phyloP scores from a whole-genome alignment of 345 rosid species.

The Gossypium mustelinum region DNA sequence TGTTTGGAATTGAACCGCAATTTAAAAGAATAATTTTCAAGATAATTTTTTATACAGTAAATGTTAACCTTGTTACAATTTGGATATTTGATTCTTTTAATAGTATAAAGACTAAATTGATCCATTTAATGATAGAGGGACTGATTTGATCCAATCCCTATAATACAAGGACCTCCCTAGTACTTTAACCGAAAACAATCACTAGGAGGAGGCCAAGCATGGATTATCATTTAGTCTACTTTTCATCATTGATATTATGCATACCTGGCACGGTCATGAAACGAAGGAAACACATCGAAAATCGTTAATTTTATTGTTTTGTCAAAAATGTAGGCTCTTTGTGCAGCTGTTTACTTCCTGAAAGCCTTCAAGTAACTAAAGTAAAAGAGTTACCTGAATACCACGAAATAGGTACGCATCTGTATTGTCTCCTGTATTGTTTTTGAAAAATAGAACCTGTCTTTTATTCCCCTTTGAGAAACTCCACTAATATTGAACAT shows the following conservation, averaged over 20 bases:
- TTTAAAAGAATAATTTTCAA: too few species aligned
- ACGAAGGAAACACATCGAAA: not conserved
- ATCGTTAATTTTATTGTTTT: not conserved
- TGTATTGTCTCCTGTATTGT: not conserved
- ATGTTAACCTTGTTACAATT: too few species aligned
- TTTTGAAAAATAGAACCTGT: not conserved
- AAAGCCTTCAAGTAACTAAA: slow-evolving; percentile 65
- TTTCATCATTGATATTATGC: not conserved
- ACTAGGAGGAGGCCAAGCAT: not conserved
- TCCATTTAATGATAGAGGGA: too few species aligned
- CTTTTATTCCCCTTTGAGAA: not conserved
- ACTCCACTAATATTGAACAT: not conserved
- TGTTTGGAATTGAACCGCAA: too few species aligned
- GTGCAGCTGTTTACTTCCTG: slow-evolving; percentile 75
- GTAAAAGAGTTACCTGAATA: slow-evolving; percentile 62
- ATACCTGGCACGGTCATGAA: not conserved
- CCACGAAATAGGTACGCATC: slow-evolving; percentile 29
- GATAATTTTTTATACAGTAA: too few species aligned
- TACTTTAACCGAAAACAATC: not conserved
- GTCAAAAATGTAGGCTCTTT: slow-evolving; percentile 45
- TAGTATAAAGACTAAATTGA: too few species aligned
- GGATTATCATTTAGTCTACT: not conserved
- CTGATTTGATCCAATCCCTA: too few species aligned
- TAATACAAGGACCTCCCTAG: too few species aligned
- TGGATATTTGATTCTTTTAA: too few species aligned